Percentiles rank a stretch among this genome's conserved stretches.
These are phyloP conservation scores for Baorangia bicolor DNA, from an alignment of 768 basidiomycete genomes.

Conservation along the genomic window DNA sequence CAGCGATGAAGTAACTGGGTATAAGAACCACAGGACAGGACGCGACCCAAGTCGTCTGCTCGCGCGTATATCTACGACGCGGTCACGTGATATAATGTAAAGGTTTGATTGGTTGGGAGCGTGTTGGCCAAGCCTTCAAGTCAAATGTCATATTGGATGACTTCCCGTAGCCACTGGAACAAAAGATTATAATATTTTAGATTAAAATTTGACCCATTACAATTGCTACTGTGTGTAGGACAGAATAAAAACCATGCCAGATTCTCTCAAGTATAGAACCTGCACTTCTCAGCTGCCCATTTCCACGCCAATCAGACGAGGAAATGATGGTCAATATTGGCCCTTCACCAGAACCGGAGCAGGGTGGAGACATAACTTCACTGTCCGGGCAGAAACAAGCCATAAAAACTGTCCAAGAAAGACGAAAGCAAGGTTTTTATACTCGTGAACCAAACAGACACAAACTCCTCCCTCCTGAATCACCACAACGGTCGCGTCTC, in stretches of 20 bases:
- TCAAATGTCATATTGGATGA: no score
- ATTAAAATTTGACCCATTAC: no score
- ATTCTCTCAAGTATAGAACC: conserved; percentile 29
- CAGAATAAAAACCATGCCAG: conserved; percentile 36
- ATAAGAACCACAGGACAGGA: not conserved
- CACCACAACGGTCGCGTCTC: conserved; percentile 21
- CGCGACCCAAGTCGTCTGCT: not conserved
- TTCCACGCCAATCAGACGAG: conserved; percentile 55
- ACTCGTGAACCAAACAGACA: conserved; percentile 27
- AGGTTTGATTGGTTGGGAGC: no score
- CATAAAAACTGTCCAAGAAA: conserved; percentile 25
- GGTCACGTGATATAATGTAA: conserved; percentile 27
- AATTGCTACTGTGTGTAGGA: conserved; percentile 26
- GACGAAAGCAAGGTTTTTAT: conserved; percentile 19
- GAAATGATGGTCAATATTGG: conserved; percentile 53
- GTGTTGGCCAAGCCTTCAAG: no score
- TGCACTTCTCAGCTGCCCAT: conserved; percentile 49
- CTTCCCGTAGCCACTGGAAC: no score
- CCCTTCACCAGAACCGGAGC: conserved; percentile 80
- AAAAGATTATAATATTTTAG: no score
- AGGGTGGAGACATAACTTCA: conserved; percentile 53
- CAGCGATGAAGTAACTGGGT: not conserved
- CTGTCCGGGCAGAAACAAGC: conserved; percentile 83
- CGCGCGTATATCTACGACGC: conserved; percentile 4
- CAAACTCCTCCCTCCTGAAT: conserved; percentile 22